These are phyloP conservation scores for Arabis hirsuta DNA, from an alignment of 345 rosid genomes.

Conservation along the genomic window DNA sequence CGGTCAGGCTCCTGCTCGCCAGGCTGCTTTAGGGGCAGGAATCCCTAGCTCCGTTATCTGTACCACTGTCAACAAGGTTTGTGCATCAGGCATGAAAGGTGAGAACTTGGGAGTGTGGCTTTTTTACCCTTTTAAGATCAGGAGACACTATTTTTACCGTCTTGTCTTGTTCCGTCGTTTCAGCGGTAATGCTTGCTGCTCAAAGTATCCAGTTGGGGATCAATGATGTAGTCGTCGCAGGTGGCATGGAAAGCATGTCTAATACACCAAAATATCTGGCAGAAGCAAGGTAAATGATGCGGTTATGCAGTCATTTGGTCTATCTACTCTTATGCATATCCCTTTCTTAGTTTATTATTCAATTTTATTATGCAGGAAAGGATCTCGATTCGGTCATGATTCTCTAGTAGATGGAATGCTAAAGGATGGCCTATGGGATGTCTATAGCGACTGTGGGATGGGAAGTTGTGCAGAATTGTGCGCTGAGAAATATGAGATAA, in stretches of 20 bases:
- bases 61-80: conserved; percentile 95
- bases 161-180: conserved; percentile 31
- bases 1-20: conserved; percentile 99
- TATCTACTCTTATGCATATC: background rate
- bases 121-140: background rate
- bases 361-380: conserved; percentile 65
- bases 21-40: conserved; percentile 97
- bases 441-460: conserved; percentile 88
- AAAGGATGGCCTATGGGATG: conserved; percentile 99
- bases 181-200: conserved; percentile 94
- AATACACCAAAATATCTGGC: conserved; percentile 88
- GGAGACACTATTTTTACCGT: background rate
- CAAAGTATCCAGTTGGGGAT: conserved; percentile 94
- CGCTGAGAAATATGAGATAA: conserved; percentile 70
- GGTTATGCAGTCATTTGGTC: conserved; percentile 3
- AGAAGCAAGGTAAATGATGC: conserved; percentile 77
- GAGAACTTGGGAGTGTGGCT: background rate
- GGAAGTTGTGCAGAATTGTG: conserved; percentile 95
- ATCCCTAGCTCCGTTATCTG: conserved; percentile 83
- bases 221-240: conserved; percentile 92
- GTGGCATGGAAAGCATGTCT: conserved; percentile 99
- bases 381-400: conserved; percentile 96
- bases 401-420: conserved; percentile 93
- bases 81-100: conserved; percentile 99
- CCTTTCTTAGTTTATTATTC: conserved; percentile 33